Base-by-base conservation (phyloP, 169 alveolate genomes). In the Cryptosporidium ryanae region DNA sequence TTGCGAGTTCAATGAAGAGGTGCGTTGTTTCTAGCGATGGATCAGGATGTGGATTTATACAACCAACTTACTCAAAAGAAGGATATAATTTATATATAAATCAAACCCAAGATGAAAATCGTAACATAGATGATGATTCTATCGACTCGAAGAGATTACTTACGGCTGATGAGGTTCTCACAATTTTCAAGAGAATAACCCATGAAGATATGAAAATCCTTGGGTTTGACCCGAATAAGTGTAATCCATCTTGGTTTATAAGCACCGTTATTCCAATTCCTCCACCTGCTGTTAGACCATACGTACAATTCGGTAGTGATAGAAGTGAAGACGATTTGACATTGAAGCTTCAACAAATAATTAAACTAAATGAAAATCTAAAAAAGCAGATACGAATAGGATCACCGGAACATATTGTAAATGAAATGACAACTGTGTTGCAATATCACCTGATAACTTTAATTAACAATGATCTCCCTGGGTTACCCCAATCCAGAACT, bases 221-320 rank as follows among this genome's bases (percentile, higher is more conserved):
- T 68, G 99, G 99, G n/a, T 97, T 98, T 92, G 94, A 94, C 55
- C 98, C 98, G 7, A 96, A 84, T 59, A 84, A 94, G 44, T 93
- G 98, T 23, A 91, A 94, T 48, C 99, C 99, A 2, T 94, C 97
- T 17, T 96, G 99, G 94, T 92, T 98, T 95, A 97, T 98, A 5
- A 95, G 97, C 50, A 95, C 97, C 70, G 96, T 92, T 34, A 89
- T 98, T 44, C 99, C 99, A 3, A 98, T 98, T 2, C 99, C 99
- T 65, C 99, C 99, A 0, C 99, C 99, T 0, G 96, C 98, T 61
- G 99, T 98, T 17, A 90, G 99, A 76, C 99, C 99, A 25, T 96
- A 97, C 34, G 99, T 96, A 23, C 96, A 93, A 32, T 96, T 92
- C 81, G 98, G 98, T 18, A 92, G 95, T 61, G 96, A 96, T 66